Base-by-base conservation (phyloP, 2,329 filamentous ascomycete genomes). In the Tolypocladium nubicola region DNA sequence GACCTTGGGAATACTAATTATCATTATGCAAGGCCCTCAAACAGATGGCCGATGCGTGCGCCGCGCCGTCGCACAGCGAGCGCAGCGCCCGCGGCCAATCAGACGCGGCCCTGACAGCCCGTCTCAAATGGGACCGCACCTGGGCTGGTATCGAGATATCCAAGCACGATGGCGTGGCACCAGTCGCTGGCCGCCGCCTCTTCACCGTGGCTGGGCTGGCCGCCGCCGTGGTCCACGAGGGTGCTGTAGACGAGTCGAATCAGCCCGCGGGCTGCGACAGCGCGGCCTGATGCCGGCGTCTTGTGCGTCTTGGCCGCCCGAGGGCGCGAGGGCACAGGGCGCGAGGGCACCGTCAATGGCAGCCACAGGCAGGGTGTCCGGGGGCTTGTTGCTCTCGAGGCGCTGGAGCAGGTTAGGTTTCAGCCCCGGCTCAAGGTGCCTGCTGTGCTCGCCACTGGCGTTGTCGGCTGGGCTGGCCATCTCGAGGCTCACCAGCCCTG, bases 151-250 rank as follows among this genome's bases (percentile, higher is more conserved):
- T 53, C 37, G 52, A 53, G 52, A 40, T 26, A 39, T 39, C 35
- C 52, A 53, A 26, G 52, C 52, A 49, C 23, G 45, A 49, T 49
- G 52, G 52, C 52, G 52, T 53, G 52, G 52, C 52, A 53, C 45
- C 45, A 49, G 45, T 49, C 23, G 45, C 26, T 33, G 45, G 3
- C 26, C 23, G 45, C 7, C 2, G 45, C 8, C 3, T 33, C 43
- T 6, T 49, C 14, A 14, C 14, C 26, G 30, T 47, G 52, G 50
- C 35, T 35, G 45, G 35, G 21, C 52, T 37, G 30, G n/a, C 35
- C 37, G 35, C 35, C 37, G 35, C 16, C 16, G 50, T 13, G 37
- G 26, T 38, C 30, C 13, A 11, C 30, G 5, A 14, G 4, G 41
- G 21, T 13, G 21, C 41, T 23, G 13, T 6, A 14, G 43, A 16